Evolutionary conservation across 2,329 filamentous ascomycete species (phyloP).

Genomic region (Paradendryphiella salina): DNA sequence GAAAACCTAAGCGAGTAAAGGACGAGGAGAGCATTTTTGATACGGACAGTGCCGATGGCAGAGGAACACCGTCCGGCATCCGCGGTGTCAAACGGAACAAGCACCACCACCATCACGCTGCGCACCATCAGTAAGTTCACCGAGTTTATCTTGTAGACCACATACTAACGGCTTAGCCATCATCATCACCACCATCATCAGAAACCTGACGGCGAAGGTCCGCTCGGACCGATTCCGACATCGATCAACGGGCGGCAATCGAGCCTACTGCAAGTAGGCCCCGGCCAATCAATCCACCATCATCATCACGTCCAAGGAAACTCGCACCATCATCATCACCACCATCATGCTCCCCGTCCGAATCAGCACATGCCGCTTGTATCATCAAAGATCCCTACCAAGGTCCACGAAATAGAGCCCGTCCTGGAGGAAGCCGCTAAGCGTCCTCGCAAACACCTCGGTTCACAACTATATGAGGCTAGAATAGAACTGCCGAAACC

Average conservation of each 20-base stretch:
- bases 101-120: slow-evolving; percentile 61
- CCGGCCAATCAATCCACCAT: slow-evolving; percentile 38
- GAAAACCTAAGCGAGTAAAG: slow-evolving; percentile 64
- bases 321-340: slow-evolving; percentile 41
- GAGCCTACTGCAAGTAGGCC: slow-evolving; percentile 38
- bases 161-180: slow-evolving; percentile 48
- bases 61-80: slow-evolving; percentile 62
- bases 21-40: slow-evolving; percentile 72
- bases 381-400: slow-evolving; percentile 63
- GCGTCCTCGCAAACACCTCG: slow-evolving; percentile 76
- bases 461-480: slow-evolving; percentile 79
- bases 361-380: slow-evolving; percentile 31
- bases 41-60: slow-evolving; percentile 66
- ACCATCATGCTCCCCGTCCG: slow-evolving; percentile 38
- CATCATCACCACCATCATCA: slow-evolving; percentile 63
- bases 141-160: slow-evolving; percentile 2
- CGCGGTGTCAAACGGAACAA: slow-evolving; percentile 69
- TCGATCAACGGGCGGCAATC: slow-evolving; percentile 30
- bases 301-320: slow-evolving; percentile 48
- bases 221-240: slow-evolving; percentile 23
- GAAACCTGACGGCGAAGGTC: slow-evolving; percentile 56
- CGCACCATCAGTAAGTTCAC: slow-evolving; percentile 55
- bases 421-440: slow-evolving; percentile 73
- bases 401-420: slow-evolving; percentile 57
- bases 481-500: slow-evolving; percentile 57